Base-by-base conservation (phyloP, 139 green algal genomes). In the Tetradesmus obliquus region DNA sequence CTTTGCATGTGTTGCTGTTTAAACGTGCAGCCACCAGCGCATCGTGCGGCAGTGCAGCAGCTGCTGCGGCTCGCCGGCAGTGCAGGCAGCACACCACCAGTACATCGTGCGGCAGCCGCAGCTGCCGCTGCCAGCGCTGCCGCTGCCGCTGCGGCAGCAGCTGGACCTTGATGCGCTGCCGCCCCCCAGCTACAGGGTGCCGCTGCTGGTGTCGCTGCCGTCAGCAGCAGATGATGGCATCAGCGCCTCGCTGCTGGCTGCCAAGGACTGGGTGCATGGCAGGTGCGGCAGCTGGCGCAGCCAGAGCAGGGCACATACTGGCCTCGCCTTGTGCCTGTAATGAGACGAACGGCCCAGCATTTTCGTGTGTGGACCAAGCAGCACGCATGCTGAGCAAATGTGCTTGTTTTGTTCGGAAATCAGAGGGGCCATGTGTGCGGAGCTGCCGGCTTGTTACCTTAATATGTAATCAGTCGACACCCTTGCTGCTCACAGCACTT, bases 221-320 rank as follows among this genome's bases (percentile, higher is more conserved):
- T 54, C 87, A 53, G 53, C 71, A 51, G 66, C 51, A 72, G 87
- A 84, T 24, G 55, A 32, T 22, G 71, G 72, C 53, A 24, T 84
- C 24, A 53, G 22, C 7, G 72, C 54, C 19, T 13, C 58, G n/a
- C 57, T 87, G 5, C 4, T 88, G 45, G 88, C 79, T 51, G 51
- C 54, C 2, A 24, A 92, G 81, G 88, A 92, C 17, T 92, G 88
- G 88, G 4, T 82, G 51, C 51, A 83, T 19, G 69, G 88, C 55
- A 82, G 88, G 88, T 84, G 55, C 3, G 69, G 12, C 57, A 24
- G 17, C 4, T 76, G 66, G 7, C 17, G 5, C 2, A 55, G 3
- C 22, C 12, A 22, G 13, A 5, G 24, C 20, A 20, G 19, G 24
- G 32, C 15, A 76, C 66, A 6, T n/a, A 24, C 2, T 45, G 32